Evolutionary conservation across 73 alveolate genomes (phyloP).

Genomic region (Uronychia binucleata): DNA sequence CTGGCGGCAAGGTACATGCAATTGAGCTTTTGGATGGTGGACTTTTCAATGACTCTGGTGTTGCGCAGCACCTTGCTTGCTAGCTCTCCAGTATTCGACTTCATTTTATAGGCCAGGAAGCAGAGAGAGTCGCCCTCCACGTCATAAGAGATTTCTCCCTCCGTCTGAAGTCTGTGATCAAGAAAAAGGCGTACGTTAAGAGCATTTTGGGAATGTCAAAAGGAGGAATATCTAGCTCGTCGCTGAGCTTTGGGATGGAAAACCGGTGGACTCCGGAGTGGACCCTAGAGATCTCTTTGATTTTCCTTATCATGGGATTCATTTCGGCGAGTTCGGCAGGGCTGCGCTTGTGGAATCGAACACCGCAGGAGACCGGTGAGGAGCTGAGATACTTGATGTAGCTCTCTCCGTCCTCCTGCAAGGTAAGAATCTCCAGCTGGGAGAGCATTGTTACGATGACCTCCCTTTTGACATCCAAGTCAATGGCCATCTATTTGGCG

Average conservation of each 20-base stretch:
- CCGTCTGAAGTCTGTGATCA: constrained; percentile 13
- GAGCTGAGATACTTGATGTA: constrained; percentile 23
- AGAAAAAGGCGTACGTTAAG: not conserved
- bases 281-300: constrained; percentile 18
- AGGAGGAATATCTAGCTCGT: constrained; percentile 46
- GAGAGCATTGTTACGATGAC: constrained; percentile 62
- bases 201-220: constrained; percentile 46
- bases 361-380: constrained; percentile 14
- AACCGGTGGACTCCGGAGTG: constrained; percentile 44
- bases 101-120: constrained; percentile 16
- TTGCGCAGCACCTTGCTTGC: constrained; percentile 24
- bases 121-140: constrained; percentile 47
- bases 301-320: constrained; percentile 11
- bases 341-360: constrained; percentile 42
- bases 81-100: constrained; percentile 19
- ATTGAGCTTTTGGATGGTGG: constrained; percentile 46
- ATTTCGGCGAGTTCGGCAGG: constrained; percentile 41
- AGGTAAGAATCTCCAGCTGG: constrained; percentile 29
- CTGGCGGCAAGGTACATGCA: constrained; percentile 69
- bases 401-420: constrained; percentile 11
- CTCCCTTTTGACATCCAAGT: constrained; percentile 56
- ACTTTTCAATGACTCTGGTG: constrained; percentile 52
- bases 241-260: constrained; percentile 18
- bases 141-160: constrained; percentile 55
- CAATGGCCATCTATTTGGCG: constrained; percentile 18